These are phyloP conservation scores for Kwoniella dejecticola DNA, from an alignment of 768 basidiomycete genomes.

Conservation along the genomic window DNA sequence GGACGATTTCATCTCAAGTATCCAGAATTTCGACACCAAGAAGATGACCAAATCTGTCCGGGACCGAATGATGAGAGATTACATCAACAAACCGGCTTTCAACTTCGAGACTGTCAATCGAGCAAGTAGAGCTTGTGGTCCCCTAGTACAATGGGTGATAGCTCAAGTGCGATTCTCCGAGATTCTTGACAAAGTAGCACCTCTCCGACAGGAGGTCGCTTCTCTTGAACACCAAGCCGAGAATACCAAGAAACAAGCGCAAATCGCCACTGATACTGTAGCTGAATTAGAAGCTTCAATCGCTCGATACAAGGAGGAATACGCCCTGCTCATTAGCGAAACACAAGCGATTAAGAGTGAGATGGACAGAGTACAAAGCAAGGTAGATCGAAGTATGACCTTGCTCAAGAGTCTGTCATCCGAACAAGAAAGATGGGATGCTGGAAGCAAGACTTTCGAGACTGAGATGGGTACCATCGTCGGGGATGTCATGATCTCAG, in stretches of 20 bases:
- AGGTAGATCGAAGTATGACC: conserved; percentile 96
- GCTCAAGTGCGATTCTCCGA: conserved; percentile 97
- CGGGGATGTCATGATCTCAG: conserved; percentile 91
- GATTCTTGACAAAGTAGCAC: conserved; percentile 95
- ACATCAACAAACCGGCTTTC: conserved; percentile 83
- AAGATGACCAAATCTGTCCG: conserved; percentile 89
- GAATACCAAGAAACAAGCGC: conserved; percentile 90
- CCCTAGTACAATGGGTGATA: conserved; percentile 95
- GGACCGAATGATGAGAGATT: conserved; percentile 89
- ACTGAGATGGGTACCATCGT: conserved; percentile 98
- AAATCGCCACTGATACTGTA: conserved; percentile 87
- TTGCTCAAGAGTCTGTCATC: conserved; percentile 91
- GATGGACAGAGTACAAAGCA: conserved; percentile 96
- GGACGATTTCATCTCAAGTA: conserved; percentile 93
- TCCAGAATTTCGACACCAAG: conserved; percentile 92
- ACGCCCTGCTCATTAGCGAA: conserved; percentile 92
- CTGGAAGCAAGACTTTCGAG: conserved; percentile 91
- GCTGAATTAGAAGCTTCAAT: conserved; percentile 90
- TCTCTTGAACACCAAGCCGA: conserved; percentile 89
- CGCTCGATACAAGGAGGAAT: conserved; percentile 91
- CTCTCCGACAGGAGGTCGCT: conserved; percentile 90
- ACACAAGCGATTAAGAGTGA: conserved; percentile 95
- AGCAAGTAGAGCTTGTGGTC: conserved; percentile 95
- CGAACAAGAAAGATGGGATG: conserved; percentile 90
- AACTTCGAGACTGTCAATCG: conserved; percentile 94